Conservation (phyloP, 1,284 basidiomycete genomes). For the Ceratobasidium sp. region DNA sequence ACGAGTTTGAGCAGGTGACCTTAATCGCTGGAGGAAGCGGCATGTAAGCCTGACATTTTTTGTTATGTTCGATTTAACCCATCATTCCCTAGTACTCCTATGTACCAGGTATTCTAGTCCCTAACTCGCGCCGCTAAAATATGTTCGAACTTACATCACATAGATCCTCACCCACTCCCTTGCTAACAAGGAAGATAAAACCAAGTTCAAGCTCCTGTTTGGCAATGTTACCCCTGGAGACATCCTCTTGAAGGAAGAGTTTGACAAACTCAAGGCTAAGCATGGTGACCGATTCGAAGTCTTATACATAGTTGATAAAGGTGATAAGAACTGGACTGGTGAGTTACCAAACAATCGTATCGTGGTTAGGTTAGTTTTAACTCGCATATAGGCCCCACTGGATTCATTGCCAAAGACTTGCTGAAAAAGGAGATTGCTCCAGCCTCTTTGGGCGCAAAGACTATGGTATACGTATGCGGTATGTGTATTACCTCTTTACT, state of each 20-base stretch:
- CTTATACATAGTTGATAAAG: slow-evolving; percentile 87
- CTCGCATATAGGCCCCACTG: slow-evolving; percentile 61
- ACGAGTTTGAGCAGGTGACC: slow-evolving; percentile 85
- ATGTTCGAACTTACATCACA: not conserved
- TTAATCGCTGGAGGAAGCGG: slow-evolving; percentile 91
- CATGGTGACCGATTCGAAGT: slow-evolving; percentile 77
- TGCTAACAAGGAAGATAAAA: slow-evolving; percentile 79
- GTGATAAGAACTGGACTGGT: slow-evolving; percentile 75
- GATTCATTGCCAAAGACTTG: slow-evolving; percentile 76
- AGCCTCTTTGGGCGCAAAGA: slow-evolving; percentile 74
- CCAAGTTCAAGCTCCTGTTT: slow-evolving; percentile 93
- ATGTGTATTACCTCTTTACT: slow-evolving; percentile 44
- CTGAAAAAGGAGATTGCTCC: slow-evolving; percentile 77
- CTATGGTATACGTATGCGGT: slow-evolving; percentile 92
- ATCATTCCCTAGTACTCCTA: slow-evolving; percentile 52
- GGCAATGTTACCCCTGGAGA: slow-evolving; percentile 91
- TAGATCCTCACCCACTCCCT: slow-evolving; percentile 78
- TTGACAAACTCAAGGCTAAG: slow-evolving; percentile 76
- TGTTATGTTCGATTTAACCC: not conserved
- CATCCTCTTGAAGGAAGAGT: slow-evolving; percentile 85
- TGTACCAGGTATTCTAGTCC: slow-evolving; percentile 51
- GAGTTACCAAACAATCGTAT: slow-evolving; percentile 28
- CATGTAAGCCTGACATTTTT: slow-evolving; percentile 60
- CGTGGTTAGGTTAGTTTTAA: not conserved
- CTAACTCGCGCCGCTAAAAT: not conserved